A percentile compares a stretch with the other conserved stretches of the same genome.
These are phyloP conservation scores for Castanea mollissima DNA, from an alignment of 306 rosid genomes.

Conservation along the genomic window DNA sequence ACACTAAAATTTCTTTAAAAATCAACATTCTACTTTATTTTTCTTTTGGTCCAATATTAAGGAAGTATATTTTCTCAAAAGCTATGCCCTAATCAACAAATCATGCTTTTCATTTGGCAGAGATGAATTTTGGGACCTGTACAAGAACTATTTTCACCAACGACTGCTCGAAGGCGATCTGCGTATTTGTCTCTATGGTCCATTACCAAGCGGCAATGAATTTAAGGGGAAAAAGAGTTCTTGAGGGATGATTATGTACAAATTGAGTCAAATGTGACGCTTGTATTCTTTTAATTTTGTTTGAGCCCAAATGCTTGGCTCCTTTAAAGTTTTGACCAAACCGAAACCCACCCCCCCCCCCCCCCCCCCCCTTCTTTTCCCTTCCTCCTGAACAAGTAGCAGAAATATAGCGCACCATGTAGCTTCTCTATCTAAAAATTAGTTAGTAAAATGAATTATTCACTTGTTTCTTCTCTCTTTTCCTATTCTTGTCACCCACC, in stretches of 20 bases:
- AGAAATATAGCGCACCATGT: no score
- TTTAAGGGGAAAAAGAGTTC: constrained; percentile 32
- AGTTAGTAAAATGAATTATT: no score
- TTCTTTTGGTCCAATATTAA: background rate
- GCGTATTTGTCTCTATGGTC: constrained; percentile 68
- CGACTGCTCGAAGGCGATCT: constrained; percentile 49
- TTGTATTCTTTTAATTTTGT: background rate
- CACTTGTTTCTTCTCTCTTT: no score
- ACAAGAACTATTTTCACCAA: constrained; percentile 68
- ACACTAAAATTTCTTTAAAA: background rate
- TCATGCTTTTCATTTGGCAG: constrained; percentile 41
- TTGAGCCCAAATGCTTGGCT: no score
- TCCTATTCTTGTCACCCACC: no score
- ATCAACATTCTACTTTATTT: background rate
- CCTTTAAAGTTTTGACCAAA: background rate
- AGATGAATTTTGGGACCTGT: constrained; percentile 87
- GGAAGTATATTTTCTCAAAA: background rate
- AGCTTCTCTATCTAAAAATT: no score
- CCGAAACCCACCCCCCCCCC: no score
- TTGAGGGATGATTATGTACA: constrained; percentile 16
- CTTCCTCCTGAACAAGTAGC: no score
- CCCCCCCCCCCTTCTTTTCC: no score
- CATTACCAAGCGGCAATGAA: constrained; percentile 31
- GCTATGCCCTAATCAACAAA: background rate
- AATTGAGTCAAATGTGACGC: constrained; percentile 8